These are phyloP conservation scores for Gossypium sturtianum DNA, from an alignment of 345 rosid genomes.

Conservation along the genomic window DNA sequence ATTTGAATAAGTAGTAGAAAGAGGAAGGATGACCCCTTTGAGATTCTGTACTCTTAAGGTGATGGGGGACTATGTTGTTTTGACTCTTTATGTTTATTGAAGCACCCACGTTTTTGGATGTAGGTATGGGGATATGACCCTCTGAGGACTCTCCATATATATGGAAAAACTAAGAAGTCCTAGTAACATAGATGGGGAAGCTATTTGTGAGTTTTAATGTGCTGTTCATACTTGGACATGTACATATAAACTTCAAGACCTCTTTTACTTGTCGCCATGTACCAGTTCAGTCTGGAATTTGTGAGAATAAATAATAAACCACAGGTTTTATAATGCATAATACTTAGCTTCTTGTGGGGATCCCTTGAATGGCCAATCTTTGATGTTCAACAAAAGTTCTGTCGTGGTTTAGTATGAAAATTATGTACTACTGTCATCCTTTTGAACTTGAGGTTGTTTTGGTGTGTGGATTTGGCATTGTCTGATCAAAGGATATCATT, in stretches of 20 bases:
- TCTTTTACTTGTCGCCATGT: not conserved
- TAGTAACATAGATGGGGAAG: not conserved
- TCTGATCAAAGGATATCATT: not conserved
- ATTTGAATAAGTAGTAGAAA: not conserved
- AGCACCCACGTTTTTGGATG: not conserved
- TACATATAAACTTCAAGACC: not conserved
- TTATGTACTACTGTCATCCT: not conserved
- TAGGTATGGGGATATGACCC: not conserved
- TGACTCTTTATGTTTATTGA: not conserved
- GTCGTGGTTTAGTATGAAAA: not conserved
- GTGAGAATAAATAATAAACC: not conserved
- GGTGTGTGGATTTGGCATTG: not conserved
- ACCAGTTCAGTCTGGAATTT: not conserved
- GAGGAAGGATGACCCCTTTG: not conserved
- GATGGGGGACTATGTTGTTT: not conserved
- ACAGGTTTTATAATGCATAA: not conserved
- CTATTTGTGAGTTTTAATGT: not conserved
- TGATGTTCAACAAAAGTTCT: not conserved
- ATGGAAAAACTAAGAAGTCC: not conserved
- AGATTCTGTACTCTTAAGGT: not conserved
- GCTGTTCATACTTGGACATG: not conserved
- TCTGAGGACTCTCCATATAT: not conserved
- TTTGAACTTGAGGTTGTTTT: constrained; percentile 1
- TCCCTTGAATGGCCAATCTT: not conserved
- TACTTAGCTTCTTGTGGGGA: not conserved